Percentiles rank a stretch among this genome's conserved stretches.
Conservation (phyloP, 2,329 filamentous ascomycete species). For the Hymenoscyphus fructigenus region DNA sequence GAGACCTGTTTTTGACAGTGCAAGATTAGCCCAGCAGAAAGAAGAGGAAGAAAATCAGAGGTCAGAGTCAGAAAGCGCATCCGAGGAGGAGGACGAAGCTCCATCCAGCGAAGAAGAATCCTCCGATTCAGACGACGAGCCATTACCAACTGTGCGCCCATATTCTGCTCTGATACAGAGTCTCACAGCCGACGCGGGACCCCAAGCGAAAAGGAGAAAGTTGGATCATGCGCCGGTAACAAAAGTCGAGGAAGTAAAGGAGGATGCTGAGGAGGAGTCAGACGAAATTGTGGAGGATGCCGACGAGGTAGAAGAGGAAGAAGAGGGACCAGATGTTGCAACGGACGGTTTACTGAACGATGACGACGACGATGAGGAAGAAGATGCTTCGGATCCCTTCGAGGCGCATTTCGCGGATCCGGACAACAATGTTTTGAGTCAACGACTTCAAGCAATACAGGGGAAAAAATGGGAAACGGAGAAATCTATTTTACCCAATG, state of each 20-base stretch:
- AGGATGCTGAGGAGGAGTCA: constrained; percentile 8
- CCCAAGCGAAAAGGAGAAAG: constrained; percentile 58
- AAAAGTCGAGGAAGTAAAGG: constrained; percentile 19
- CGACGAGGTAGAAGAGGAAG: constrained; percentile 49
- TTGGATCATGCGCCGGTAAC: constrained; percentile 39
- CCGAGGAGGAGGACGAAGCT: constrained; percentile 40
- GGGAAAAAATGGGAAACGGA: constrained; percentile 52
- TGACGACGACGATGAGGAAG: constrained; percentile 48
- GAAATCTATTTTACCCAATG: constrained; percentile 43
- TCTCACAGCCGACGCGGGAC: constrained; percentile 47
- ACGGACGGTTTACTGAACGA: constrained; percentile 38
- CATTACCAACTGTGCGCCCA: constrained; percentile 43
- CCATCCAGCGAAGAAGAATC: constrained; percentile 47
- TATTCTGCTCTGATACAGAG: constrained; percentile 61
- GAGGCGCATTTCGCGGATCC: constrained; percentile 74
- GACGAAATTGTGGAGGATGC: constrained; percentile 21
- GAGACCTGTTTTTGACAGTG: constrained; percentile 46
- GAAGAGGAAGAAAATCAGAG: constrained; percentile 35
- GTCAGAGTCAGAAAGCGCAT: constrained; percentile 40
- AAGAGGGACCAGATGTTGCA: constrained; percentile 44
- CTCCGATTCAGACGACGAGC: constrained; percentile 45
- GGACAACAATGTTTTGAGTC: constrained; percentile 58
- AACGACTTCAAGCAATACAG: constrained; percentile 51
- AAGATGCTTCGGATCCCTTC: constrained; percentile 68
- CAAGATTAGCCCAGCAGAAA: constrained; percentile 47